phyloP scores from a whole-genome alignment of 176 grass and related monocot species.

The Oryza coarctata region DNA sequence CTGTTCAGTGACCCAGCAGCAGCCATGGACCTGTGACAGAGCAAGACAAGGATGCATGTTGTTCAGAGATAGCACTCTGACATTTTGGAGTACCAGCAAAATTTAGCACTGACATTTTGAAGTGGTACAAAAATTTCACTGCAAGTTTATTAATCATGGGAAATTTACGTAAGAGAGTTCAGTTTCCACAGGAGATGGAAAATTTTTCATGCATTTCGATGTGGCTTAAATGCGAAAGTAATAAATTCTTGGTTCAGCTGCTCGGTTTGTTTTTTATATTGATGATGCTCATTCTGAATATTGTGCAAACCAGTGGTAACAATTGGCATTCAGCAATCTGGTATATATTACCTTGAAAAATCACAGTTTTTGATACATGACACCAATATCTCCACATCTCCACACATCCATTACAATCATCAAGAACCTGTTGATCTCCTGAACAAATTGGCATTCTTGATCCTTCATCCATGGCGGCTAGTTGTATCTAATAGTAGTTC shows the following conservation, averaged over 20 bases:
- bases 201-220: not conserved
- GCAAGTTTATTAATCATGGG: not conserved
- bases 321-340: not conserved
- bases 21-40: not conserved
- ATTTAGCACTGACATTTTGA: not conserved
- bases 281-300: not conserved
- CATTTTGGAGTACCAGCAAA: no score
- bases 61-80: no score
- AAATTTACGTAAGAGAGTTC: not conserved
- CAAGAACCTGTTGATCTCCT: not conserved
- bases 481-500: conserved; percentile 16
- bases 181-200: not conserved
- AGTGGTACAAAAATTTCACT: not conserved
- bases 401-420: conserved; percentile 1
- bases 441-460: not conserved
- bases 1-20: not conserved
- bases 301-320: no score
- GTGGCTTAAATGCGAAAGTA: not conserved
- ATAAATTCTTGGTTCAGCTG: not conserved
- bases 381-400: not conserved
- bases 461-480: not conserved
- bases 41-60: not conserved
- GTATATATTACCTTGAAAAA: conserved; percentile 5
- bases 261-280: not conserved
- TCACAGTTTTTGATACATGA: not conserved